Evolutionary conservation across 768 basidiomycete species (phyloP).

Genomic region (Megacollybia marginata): DNA sequence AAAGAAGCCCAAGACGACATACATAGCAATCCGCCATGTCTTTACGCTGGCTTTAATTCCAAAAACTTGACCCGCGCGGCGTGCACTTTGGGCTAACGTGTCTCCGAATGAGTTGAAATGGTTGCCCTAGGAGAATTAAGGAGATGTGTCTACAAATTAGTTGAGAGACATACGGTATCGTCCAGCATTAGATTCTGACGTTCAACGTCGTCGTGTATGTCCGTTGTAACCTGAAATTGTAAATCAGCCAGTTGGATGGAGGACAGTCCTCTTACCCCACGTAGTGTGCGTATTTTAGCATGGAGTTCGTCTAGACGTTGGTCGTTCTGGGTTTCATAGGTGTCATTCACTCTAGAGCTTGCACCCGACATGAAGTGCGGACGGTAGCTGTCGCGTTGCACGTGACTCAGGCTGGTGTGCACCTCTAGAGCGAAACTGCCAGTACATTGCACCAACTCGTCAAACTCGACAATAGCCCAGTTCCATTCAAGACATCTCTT

Average conservation of each 20-base stretch:
- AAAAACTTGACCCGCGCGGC: conserved; percentile 66
- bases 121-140: conserved; percentile 41
- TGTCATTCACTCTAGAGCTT: conserved; percentile 52
- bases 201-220: conserved; percentile 82
- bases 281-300: conserved; percentile 76
- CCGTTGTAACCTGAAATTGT: conserved; percentile 64
- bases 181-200: no score
- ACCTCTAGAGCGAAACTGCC: no score
- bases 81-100: conserved; percentile 58
- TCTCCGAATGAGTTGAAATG: conserved; percentile 59
- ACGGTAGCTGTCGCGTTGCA: no score
- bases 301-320: conserved; percentile 78
- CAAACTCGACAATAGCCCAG: no score
- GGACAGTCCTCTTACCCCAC: conserved; percentile 47
- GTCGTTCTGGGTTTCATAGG: conserved; percentile 83
- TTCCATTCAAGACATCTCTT: no score
- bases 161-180: conserved; percentile 17
- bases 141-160: background rate
- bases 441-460: no score
- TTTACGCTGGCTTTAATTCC: no score
- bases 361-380: no score
- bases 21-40: conserved; percentile 61
- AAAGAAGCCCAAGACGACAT: conserved; percentile 49
- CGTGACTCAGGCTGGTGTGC: no score
- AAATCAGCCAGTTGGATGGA: background rate